A percentile compares a stretch with the other conserved stretches of the same genome.
Conservation (phyloP, 139 green algal species). For the Picochlorum sp. region DNA sequence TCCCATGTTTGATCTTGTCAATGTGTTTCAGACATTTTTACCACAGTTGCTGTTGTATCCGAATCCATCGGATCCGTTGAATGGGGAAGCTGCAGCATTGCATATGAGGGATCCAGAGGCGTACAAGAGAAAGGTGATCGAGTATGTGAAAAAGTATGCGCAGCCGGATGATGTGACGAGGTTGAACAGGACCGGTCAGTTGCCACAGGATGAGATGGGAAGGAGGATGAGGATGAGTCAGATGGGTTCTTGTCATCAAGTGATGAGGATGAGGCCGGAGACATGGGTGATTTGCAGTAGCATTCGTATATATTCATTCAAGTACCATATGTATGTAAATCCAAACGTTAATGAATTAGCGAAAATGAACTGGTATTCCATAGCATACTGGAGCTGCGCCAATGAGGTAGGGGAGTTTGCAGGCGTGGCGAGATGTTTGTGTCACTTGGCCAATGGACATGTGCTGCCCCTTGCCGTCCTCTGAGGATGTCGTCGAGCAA, state of each 20-base stretch:
- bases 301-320: background rate
- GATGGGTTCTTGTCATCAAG: slow-evolving; percentile 6
- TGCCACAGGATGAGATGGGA: slow-evolving; percentile 16
- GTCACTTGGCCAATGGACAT: slow-evolving; percentile 27
- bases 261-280: slow-evolving; percentile 9
- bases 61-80: slow-evolving; percentile 95
- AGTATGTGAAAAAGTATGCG: slow-evolving; percentile 65
- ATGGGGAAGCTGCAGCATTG: slow-evolving; percentile 94
- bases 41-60: slow-evolving; percentile 98
- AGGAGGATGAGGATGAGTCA: slow-evolving; percentile 9
- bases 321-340: background rate
- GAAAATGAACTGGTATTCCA: slow-evolving; percentile 54
- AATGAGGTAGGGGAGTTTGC: slow-evolving; percentile 70
- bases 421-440: slow-evolving; percentile 38
- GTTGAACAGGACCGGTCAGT: slow-evolving; percentile 4
- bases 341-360: background rate
- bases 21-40: slow-evolving; percentile 99
- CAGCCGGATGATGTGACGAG: slow-evolving; percentile 33
- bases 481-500: background rate
- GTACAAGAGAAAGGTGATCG: slow-evolving; percentile 81
- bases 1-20: slow-evolving; percentile 99
- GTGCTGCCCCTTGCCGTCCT: background rate
- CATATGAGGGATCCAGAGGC: slow-evolving; percentile 89
- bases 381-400: slow-evolving; percentile 85
- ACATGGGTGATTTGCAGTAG: too few relatives aligned